A percentile compares a stretch with the other conserved stretches of the same genome.
These are phyloP conservation scores for Pelargonium australe DNA, from an alignment of 441 rosid species.

Conservation along the genomic window DNA sequence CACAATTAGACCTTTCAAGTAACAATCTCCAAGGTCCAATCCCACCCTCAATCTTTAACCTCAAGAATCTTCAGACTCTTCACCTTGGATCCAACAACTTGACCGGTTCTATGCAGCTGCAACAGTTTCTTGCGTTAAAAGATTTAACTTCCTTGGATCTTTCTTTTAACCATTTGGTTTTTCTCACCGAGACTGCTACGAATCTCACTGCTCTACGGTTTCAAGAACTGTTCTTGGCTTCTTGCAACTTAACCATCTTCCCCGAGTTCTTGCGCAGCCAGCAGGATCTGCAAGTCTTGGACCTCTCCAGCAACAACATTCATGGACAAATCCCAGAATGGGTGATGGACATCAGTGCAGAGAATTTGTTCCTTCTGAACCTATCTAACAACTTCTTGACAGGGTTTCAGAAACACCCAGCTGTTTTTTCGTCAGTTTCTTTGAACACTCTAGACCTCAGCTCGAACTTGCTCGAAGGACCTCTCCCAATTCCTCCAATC, in stretches of 20 bases:
- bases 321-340: constrained; percentile 11
- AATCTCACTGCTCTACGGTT: background rate
- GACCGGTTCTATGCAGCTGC: background rate
- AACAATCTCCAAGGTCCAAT: constrained; percentile 14
- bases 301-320: constrained; percentile 20
- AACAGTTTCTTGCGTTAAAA: background rate
- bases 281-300: background rate
- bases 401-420: constrained; percentile 3
- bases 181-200: background rate
- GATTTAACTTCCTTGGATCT: background rate
- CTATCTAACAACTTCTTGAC: constrained; percentile 22
- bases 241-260: constrained; percentile 16
- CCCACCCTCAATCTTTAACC: background rate
- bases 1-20: background rate
- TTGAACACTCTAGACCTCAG: constrained; percentile 17
- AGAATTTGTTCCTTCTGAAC: background rate
- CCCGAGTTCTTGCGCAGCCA: constrained; percentile 9
- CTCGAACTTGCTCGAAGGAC: constrained; percentile 20
- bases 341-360: background rate
- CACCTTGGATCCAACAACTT: background rate
- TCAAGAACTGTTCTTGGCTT: background rate
- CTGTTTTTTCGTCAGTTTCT: constrained; percentile 7
- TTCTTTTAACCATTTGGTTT: background rate
- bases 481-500: constrained; percentile 14
- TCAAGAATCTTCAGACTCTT: background rate